phyloP scores from a whole-genome alignment of 2,329 filamentous ascomycete genomes.

The Colletotrichum simmondsii region DNA sequence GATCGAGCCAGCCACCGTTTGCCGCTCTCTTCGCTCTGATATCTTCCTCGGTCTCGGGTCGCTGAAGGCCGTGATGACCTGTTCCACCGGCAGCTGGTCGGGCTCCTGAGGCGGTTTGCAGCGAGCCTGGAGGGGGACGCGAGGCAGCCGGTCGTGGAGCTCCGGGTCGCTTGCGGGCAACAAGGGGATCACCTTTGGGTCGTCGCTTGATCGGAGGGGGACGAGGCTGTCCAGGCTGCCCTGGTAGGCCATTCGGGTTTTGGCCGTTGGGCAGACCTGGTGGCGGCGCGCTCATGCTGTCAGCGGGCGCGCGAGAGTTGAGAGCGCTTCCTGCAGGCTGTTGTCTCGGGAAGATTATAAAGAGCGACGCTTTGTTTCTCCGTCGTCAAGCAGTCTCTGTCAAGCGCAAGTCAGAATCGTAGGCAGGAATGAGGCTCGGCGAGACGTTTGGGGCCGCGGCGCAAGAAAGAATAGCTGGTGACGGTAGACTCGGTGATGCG shows the following conservation, averaged over 20 bases:
- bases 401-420: background rate
- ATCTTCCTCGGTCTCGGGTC: conserved; percentile 38
- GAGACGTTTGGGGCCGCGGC: background rate
- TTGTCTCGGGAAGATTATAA: background rate
- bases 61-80: conserved; percentile 22
- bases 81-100: conserved; percentile 22
- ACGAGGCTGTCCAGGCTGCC: conserved; percentile 39
- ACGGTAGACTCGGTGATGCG: background rate
- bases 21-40: conserved; percentile 39
- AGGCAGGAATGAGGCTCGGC: background rate
- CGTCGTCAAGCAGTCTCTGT: background rate
- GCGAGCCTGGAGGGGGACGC: conserved; percentile 41
- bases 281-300: conserved; percentile 57
- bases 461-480: background rate
- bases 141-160: conserved; percentile 40
- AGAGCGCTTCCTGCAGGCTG: background rate
- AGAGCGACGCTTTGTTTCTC: background rate
- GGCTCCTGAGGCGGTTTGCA: conserved; percentile 34
- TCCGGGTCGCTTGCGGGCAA: conserved; percentile 66
- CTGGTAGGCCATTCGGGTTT: conserved; percentile 45
- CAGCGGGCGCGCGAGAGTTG: background rate
- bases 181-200: conserved; percentile 70
- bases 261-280: conserved; percentile 44
- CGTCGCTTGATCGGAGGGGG: conserved; percentile 55
- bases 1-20: conserved; percentile 68